Conservation (phyloP, 2,329 filamentous ascomycete genomes). For the Bipolaris sorokiniana region DNA sequence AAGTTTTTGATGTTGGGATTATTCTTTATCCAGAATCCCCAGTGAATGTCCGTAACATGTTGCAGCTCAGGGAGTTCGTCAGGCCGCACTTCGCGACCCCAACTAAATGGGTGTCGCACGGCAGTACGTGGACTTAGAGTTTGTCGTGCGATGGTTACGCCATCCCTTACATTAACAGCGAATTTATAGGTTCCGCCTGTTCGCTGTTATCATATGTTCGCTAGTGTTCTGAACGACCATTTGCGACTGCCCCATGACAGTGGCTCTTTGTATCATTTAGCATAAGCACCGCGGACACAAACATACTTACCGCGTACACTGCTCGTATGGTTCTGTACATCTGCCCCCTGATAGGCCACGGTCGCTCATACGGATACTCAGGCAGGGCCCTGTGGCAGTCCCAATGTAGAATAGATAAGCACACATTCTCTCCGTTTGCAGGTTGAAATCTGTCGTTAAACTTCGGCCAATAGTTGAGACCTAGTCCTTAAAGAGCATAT, state of each 20-base stretch:
- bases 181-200: slow-evolving; percentile 27
- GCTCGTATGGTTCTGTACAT: too few relatives aligned
- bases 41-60: slow-evolving; percentile 28
- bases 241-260: background rate
- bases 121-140: slow-evolving; percentile 17
- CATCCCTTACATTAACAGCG: slow-evolving; percentile 19
- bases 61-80: slow-evolving; percentile 30
- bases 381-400: background rate
- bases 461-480: slow-evolving; percentile 12
- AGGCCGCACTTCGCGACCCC: slow-evolving; percentile 10
- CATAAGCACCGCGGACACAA: too few relatives aligned
- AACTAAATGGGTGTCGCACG: slow-evolving; percentile 2
- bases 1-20: slow-evolving; percentile 28
- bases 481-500: slow-evolving; percentile 11
- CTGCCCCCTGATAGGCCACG: too few relatives aligned
- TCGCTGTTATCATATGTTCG: slow-evolving; percentile 10
- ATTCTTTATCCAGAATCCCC: slow-evolving; percentile 27
- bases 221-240: background rate
- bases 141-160: slow-evolving; percentile 18
- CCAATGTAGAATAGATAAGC: slow-evolving; percentile 16
- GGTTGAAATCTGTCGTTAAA: slow-evolving; percentile 7
- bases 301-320: slow-evolving; percentile 3
- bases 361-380: too few relatives aligned
- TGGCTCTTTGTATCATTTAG: background rate
- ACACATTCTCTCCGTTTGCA: slow-evolving; percentile 14